Evolutionary conservation across 108 stramenopile genomes (phyloP), one percentile per base, ranked within the genome.

Genomic region (Schizochytrium sp.): DNA sequence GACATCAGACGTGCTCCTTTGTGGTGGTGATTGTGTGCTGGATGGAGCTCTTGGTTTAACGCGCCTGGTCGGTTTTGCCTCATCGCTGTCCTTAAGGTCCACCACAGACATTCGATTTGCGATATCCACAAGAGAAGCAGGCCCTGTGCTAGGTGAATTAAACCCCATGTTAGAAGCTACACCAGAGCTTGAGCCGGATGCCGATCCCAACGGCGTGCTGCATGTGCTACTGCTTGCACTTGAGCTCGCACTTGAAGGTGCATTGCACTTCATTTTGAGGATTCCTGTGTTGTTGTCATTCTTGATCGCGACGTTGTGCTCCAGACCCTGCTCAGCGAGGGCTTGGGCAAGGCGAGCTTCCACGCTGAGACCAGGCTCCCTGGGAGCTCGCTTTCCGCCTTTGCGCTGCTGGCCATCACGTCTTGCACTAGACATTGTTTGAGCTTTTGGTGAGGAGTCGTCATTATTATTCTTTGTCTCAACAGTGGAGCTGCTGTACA

Each of bases 21-120:
- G 64, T 44, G 64, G 64, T 38, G 64, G 64, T 44, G 64, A 69
- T 44, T 69, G 64, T 15, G 64, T 69, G 64, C 64, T 69, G 42
- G 64, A 69, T 44, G 64, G 64, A 13, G 64, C 64, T 38, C 64
- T 38, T 44, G 64, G 64, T 44, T 69, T 69, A 69, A 69, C 64
- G 44, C 64, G 64, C 42, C 64, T 38, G 42, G 7, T 69, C 42
- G 64, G 64, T 44, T 38, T 69, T 2, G 28, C 28, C 28, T 69
- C 64, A 69, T 44, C 8, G 15, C 15, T 69, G 15, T 69, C 64
- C 64, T 44, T 38, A 44, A 69, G 64, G 7, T 69, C 64, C 15
- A 44, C 64, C 64, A 69, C 64, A 15, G 64, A 44, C 64, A 69
- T 69, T 38, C 64, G 12, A 44, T 69, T 69, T 44, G 64, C 64